Percentiles rank a stretch among this genome's conserved stretches.
phyloP scores from a whole-genome alignment of 495 filamentous ascomycete species.

The Daldinia bambusicola region DNA sequence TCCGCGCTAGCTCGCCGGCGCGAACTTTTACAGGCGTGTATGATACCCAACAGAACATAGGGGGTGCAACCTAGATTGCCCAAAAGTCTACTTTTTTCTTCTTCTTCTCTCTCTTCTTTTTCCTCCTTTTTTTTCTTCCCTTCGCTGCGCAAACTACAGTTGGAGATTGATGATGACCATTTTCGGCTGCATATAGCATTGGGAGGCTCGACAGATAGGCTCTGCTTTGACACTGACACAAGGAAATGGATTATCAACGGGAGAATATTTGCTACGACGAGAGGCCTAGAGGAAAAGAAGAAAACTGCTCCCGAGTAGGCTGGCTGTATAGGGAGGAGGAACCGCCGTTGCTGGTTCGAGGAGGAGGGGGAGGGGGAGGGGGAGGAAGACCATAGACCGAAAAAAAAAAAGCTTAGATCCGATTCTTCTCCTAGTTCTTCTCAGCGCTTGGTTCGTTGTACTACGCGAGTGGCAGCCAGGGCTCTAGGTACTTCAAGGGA shows the following conservation, averaged over 20 bases:
- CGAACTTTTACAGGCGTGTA: conserved; percentile 30
- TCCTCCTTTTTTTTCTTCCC: conserved; percentile 21
- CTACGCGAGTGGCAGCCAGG: neutral
- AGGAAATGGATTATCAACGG: neutral
- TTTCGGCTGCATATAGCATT: conserved; percentile 26
- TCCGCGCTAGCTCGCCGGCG: conserved; percentile 11
- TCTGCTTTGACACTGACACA: conserved; percentile 3
- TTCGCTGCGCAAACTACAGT: conserved; percentile 22
- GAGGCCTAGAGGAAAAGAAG: neutral
- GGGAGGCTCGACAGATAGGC: neutral
- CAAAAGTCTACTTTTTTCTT: conserved; percentile 20
- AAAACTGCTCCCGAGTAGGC: neutral
- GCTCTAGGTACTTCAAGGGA: neutral
- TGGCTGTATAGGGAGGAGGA: conserved; percentile 10
- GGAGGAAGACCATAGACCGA: neutral
- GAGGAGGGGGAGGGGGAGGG: too few species aligned
- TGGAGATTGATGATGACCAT: conserved; percentile 34
- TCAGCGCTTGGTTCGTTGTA: neutral
- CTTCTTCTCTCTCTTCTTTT: conserved; percentile 18
- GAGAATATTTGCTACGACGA: neutral
- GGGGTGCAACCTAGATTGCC: conserved; percentile 46
- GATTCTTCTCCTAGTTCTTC: neutral
- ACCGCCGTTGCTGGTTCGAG: neutral
- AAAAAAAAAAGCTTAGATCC: neutral
- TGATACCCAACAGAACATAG: conserved; percentile 45